Conservation (phyloP, 257 asterid species). For the Galeopsis tetrahit region DNA sequence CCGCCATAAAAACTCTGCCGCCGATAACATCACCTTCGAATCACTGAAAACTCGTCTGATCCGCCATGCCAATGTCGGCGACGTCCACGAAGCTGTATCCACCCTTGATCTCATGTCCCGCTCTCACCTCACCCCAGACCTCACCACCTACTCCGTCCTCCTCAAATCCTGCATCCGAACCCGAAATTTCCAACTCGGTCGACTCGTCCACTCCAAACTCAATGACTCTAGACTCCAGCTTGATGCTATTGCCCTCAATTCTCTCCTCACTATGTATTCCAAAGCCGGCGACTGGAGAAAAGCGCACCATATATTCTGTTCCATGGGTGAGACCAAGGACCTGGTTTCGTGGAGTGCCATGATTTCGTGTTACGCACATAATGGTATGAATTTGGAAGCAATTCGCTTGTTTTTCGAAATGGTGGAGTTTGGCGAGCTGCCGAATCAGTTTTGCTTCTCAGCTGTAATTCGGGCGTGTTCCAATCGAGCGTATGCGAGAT, state of each 20-base stretch:
- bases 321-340: conserved; percentile 67
- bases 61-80: conserved; percentile 66
- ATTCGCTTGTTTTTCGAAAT: conserved; percentile 58
- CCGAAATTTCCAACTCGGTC: conserved; percentile 63
- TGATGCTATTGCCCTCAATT: conserved; percentile 69
- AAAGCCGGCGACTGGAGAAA: conserved; percentile 72
- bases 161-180: conserved; percentile 92
- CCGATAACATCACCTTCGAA: conserved; percentile 46
- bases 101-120: conserved; percentile 73
- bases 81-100: conserved; percentile 65
- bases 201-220: conserved; percentile 60
- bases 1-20: conserved; percentile 39
- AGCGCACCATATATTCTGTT: conserved; percentile 58
- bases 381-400: conserved; percentile 54
- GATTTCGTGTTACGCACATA: conserved; percentile 78
- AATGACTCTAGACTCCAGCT: conserved; percentile 49
- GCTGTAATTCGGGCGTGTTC: conserved; percentile 78
- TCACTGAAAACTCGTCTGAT: conserved; percentile 61
- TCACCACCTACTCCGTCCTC: conserved; percentile 73
- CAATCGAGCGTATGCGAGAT: conserved; percentile 43
- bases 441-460: conserved; percentile 83
- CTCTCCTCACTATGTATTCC: conserved; percentile 79
- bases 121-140: conserved; percentile 61
- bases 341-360: conserved; percentile 93
- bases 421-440: conserved; percentile 70